phyloP scores from a whole-genome alignment of 176 grass and related monocot species.

The bread wheat (Triticum aestivum) region IWGSC_CS_RefSeq_v2.1 NC_057812.1:725968982-725969481 shows the following conservation, averaged over 20 bases:
- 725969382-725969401: background rate
- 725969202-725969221: background rate
- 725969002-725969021: too few relatives aligned
- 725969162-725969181: background rate
- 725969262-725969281: background rate
- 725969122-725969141: too few relatives aligned
- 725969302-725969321: background rate
- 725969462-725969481: too few relatives aligned
- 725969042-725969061: too few relatives aligned
- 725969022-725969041: too few relatives aligned
- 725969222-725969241: background rate
- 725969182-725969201: too few relatives aligned
- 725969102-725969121: too few relatives aligned
- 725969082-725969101: too few relatives aligned
- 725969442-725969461: too few relatives aligned
- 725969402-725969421: background rate
- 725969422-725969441: too few relatives aligned
- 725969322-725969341: background rate
- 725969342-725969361: background rate
- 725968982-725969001: too few relatives aligned
- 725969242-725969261: conserved; percentile 53
- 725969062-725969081: too few relatives aligned
- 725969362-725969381: background rate
- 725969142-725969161: background rate
- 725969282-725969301: conserved; percentile 29